A percentile compares a stretch with the other conserved stretches of the same genome.
These are phyloP conservation scores for Argentina anserina DNA, from an alignment of 306 rosid species.

Conservation along the genomic window DNA sequence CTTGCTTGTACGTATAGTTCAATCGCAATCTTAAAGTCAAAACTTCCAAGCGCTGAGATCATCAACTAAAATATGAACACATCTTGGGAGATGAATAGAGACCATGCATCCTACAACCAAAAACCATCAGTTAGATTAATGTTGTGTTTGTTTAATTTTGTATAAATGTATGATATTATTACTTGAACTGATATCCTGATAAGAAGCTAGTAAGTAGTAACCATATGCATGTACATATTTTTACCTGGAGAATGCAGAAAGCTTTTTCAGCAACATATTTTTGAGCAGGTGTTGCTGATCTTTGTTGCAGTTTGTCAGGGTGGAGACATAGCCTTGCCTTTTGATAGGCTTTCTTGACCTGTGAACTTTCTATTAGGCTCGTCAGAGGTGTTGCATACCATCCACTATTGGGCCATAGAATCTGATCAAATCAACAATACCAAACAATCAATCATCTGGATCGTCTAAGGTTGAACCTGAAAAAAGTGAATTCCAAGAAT, in stretches of 20 bases:
- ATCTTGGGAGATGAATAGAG: conserved; percentile 67
- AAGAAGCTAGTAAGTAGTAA: not conserved
- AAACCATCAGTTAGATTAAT: not conserved
- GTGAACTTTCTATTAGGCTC: conserved; percentile 55
- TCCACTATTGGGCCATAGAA: conserved; percentile 68
- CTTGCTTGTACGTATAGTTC: not conserved
- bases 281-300: conserved; percentile 72
- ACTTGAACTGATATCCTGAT: not conserved
- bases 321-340: conserved; percentile 87
- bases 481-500: conserved; percentile 3
- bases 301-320: conserved; percentile 92
- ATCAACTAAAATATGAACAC: conserved; percentile 38
- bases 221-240: not conserved
- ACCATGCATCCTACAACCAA: conserved; percentile 80
- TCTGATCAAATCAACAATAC: conserved; percentile 40
- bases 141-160: not conserved
- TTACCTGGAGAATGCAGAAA: conserved; percentile 81
- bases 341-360: conserved; percentile 79
- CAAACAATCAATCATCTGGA: conserved; percentile 24
- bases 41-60: conserved; percentile 7
- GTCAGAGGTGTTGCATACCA: conserved; percentile 64
- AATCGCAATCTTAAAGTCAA: not conserved
- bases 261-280: conserved; percentile 71
- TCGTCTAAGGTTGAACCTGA: not conserved
- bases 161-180: not conserved